Conservation (phyloP, 2,329 filamentous ascomycete genomes). For the Exserohilum turcica region DNA sequence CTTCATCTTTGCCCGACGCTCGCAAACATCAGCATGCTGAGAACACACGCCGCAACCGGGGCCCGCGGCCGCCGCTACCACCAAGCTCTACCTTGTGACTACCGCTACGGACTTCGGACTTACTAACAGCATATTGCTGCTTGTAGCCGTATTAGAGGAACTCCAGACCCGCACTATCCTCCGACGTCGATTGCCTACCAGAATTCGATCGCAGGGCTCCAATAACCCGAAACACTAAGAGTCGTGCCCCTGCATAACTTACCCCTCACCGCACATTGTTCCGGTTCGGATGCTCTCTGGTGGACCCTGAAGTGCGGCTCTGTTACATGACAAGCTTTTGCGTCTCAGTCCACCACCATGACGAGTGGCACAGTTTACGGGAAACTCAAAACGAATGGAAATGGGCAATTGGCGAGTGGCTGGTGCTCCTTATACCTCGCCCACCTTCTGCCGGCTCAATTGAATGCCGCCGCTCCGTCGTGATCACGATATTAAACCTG, state of each 20-base stretch:
- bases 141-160: too few relatives aligned
- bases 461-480: not conserved
- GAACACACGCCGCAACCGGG: not conserved
- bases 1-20: not conserved
- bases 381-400: not conserved
- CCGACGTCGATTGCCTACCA: not conserved
- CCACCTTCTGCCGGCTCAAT: not conserved
- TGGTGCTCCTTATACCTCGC: not conserved
- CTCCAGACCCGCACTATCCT: not conserved
- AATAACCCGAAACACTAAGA: conserved; percentile 4
- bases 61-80: conserved; percentile 1
- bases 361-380: not conserved
- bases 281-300: conserved; percentile 1
- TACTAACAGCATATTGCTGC: not conserved
- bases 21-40: not conserved
- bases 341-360: not conserved
- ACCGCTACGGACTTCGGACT: not conserved
- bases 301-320: conserved; percentile 14
- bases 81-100: not conserved
- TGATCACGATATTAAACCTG: conserved; percentile 7
- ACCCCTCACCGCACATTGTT: conserved; percentile 5
- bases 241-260: conserved; percentile 14
- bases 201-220: not conserved
- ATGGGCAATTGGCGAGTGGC: not conserved
- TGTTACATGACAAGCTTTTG: not conserved